Evolutionary conservation across 371 early-diverging fungal genomes (phyloP), one percentile per base, ranked within the genome.

Genomic region (Mucor sp.): DNA sequence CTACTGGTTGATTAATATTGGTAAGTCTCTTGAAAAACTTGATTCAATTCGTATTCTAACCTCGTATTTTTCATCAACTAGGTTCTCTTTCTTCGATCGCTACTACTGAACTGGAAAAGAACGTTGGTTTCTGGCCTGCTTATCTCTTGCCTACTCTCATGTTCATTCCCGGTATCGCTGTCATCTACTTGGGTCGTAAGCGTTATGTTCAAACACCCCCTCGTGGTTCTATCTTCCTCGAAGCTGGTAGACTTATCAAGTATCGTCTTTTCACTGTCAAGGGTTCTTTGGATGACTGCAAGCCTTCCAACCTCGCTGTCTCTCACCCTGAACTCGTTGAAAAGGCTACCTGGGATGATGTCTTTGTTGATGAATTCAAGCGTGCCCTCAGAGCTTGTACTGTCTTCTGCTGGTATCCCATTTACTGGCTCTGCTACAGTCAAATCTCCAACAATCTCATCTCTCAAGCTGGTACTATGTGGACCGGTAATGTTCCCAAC

Each of bases 401-500:
- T 65, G 87, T 92, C 28, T 91, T 94, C 71, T 69, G 84, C 55
- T 88, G 88, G 81, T 91, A 78, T 67, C 91, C 91, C 17, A 72
- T 94, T 56, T 94, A 89, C 83, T 94, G 94, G 94, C 82, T 90
- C 25, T 85, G 89, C 71, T 92, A 92, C 74, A 70, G 75, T 58
- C 91, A 94, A 78, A 91, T 93, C 84, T 80, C 80, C 62, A 89
- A 89, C 80, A 92, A 92, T 76, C 76, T 94, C 72, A 78, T 93
- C 35, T 89, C 88, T 48, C 87, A 87, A 82, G 90, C 89, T 48
- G 84, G 82, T 58, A 87, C 86, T 67, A 94, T 94, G 93, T 66
- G 55, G 57, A 75, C 76, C 77, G 91, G 90, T 74, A 88, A 59
- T 70, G 86, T 80, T 60, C 90, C 77, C 2, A 87, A 86, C 72